Base-by-base conservation (phyloP, 2,329 filamentous ascomycete genomes). In the Nemania diffusa region DNA sequence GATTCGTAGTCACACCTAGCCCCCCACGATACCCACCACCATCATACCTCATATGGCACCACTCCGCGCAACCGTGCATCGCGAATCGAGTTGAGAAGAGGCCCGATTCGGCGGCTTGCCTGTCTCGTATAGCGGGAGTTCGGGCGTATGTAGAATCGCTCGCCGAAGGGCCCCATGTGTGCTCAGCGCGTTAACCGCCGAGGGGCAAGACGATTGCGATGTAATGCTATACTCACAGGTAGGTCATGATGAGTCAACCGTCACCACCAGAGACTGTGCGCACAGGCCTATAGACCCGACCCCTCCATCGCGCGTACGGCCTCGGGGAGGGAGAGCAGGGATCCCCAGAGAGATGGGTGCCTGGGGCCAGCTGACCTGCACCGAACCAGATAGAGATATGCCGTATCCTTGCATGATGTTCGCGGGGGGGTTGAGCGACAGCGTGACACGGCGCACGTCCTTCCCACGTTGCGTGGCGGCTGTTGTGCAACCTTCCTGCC, bases 361-460 rank as follows among this genome's bases (percentile, higher is more conserved):
- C 55, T 42, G 50, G 63, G 69, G 29, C 61, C 67, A 63, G 69
- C 44, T 71, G 63, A 67, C 67, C 60, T 63, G 52, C 62, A 62
- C 60, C 52, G 57, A 50, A 62, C 60, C 51, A 46, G 52, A 71
- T 69, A 62, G 64, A 64, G 69, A 62, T 37, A 51, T 62, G 50
- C 32, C 46, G 46, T 61, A 60, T 58, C 57, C 48, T 59, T 67
- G 68, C 59, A 67, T 37, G 32, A 53, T 26, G 42, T 64, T 67
- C 62, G 59, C 60, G 59, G 62, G 58, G 63, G 51, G 68, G 60
- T 22, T 55, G 15, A 52, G 48, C 65, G 58, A 60, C 60, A 62
- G 42, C 66, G 69, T 65, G 50, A 62, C 69, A 67, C 61, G 32
- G 64, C 63, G 62, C 67, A 64, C 65, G 62, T 68, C 65, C 65